Evolutionary conservation across 257 asterid genomes (phyloP).

Genomic region (Primulina huaijiensis): DNA sequence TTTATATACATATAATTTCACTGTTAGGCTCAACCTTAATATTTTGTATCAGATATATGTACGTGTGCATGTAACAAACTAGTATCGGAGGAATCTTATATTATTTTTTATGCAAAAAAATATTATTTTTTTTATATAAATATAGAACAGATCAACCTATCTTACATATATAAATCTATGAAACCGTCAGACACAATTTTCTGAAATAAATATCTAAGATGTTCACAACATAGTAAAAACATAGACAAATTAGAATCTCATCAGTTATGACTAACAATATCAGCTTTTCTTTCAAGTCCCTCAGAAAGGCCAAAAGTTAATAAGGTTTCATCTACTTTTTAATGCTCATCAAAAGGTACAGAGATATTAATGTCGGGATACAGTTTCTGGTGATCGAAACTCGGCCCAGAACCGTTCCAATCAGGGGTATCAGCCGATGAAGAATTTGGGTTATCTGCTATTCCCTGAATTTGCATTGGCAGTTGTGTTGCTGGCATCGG

Average conservation of each 20-base stretch:
- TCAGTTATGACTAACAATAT: constrained; percentile 17
- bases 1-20: too few species aligned
- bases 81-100: too few species aligned
- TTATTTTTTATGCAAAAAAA: too few species aligned
- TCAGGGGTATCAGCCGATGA: constrained; percentile 52
- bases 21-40: too few species aligned
- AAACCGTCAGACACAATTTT: neutral
- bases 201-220: constrained; percentile 25
- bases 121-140: too few species aligned
- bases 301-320: constrained; percentile 30
- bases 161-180: too few species aligned
- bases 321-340: constrained; percentile 21
- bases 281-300: constrained; percentile 27
- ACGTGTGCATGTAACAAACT: too few species aligned
- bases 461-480: constrained; percentile 47
- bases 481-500: constrained; percentile 39
- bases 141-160: too few species aligned
- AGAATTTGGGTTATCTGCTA: constrained; percentile 45
- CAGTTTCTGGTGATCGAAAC: constrained; percentile 43
- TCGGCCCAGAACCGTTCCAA: constrained; percentile 54
- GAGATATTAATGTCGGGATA: constrained; percentile 78
- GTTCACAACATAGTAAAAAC: constrained; percentile 18
- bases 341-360: constrained; percentile 49
- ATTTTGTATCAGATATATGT: too few species aligned
- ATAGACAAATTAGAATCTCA: constrained; percentile 22